A percentile compares a stretch with the other conserved stretches of the same genome.
phyloP scores from a whole-genome alignment of 75 land plant species.

The Pseudotsuga menziesii region DNA sequence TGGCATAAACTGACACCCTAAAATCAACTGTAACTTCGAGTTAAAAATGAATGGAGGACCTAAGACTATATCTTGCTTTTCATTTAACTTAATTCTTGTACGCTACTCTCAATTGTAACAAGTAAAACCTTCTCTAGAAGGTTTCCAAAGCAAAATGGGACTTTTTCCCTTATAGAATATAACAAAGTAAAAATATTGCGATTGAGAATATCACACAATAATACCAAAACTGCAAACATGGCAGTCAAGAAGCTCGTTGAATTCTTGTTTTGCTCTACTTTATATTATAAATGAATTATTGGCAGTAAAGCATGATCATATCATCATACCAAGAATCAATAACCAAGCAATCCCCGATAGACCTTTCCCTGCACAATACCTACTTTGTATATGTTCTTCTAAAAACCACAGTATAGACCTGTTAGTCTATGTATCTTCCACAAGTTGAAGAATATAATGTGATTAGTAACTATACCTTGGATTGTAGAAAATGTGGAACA shows the following conservation, averaged over 20 bases:
- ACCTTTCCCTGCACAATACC: background rate
- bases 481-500: constrained; percentile 68
- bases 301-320: background rate
- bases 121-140: background rate
- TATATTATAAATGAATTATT: too few species aligned
- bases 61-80: background rate
- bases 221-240: background rate
- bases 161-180: background rate
- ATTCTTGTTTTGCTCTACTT: too few species aligned
- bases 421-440: background rate
- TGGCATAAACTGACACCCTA: background rate
- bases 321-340: background rate
- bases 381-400: background rate
- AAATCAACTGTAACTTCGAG: too few species aligned
- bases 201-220: background rate
- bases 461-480: constrained; percentile 57
- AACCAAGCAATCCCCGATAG: background rate
- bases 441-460: background rate
- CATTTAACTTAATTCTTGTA: background rate
- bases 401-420: background rate
- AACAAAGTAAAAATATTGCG: background rate
- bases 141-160: background rate
- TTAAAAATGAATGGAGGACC: background rate
- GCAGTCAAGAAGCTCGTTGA: background rate
- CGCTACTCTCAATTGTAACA: background rate